These are phyloP conservation scores for Scenedesmus sp. DNA, from an alignment of 163 green algal genomes.

Conservation along the genomic window DNA sequence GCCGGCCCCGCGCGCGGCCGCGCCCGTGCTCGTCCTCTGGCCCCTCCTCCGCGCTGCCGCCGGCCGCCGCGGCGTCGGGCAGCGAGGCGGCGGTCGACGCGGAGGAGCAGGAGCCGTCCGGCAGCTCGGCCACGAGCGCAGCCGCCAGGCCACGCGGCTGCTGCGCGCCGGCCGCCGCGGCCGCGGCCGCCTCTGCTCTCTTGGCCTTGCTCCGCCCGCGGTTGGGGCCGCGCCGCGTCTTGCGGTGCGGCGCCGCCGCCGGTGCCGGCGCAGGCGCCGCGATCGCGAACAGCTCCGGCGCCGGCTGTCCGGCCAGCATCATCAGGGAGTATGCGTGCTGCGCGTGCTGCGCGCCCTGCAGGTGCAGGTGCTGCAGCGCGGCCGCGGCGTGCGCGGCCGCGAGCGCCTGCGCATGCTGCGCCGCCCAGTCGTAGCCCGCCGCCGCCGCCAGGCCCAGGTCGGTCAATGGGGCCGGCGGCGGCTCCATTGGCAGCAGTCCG, in stretches of 20 bases:
- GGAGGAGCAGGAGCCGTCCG: background rate
- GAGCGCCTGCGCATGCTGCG: background rate
- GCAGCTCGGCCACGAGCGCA: background rate
- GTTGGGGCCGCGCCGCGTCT: background rate
- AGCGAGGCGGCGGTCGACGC: background rate
- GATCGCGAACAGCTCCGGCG: background rate
- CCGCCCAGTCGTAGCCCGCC: too few species aligned
- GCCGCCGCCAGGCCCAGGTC: too few species aligned
- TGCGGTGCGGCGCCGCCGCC: background rate
- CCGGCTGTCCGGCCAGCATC: background rate
- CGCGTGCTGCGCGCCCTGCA: constrained; percentile 3
- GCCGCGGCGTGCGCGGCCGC: background rate
- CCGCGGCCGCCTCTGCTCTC: background rate
- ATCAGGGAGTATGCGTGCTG: background rate
- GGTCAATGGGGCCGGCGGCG: too few species aligned
- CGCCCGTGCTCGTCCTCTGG: too few species aligned
- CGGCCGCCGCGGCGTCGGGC: too few species aligned
- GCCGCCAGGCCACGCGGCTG: background rate
- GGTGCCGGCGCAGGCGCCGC: background rate
- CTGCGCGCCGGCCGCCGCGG: background rate
- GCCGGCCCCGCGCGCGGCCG: too few species aligned
- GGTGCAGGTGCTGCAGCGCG: background rate
- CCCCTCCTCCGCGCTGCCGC: too few species aligned
- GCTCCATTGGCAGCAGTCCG: too few species aligned
- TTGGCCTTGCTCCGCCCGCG: background rate